phyloP scores from a whole-genome alignment of 306 rosid species.

The Trifolium subterraneum region DNA sequence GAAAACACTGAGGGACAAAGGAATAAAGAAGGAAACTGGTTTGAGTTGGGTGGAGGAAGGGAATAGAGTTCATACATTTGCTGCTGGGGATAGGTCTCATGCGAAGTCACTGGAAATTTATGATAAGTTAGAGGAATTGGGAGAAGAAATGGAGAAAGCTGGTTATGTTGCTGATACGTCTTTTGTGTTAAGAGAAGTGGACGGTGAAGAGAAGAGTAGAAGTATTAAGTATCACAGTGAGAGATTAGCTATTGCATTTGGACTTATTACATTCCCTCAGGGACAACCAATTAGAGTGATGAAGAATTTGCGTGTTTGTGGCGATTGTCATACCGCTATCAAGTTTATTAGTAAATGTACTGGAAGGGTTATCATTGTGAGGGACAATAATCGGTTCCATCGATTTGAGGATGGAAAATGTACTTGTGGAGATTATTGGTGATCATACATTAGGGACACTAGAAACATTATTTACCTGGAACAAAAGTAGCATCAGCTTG shows the following conservation, averaged over 20 bases:
- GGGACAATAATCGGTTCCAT: conserved; percentile 87
- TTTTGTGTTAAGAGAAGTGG: conserved; percentile 74
- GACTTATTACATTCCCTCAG: conserved; percentile 65
- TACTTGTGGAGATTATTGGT: conserved; percentile 90
- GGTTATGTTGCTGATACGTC: conserved; percentile 93
- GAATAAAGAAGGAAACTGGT: conserved; percentile 83
- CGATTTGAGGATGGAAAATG: conserved; percentile 88
- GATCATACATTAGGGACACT: conserved; percentile 24
- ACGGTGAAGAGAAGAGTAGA: conserved; percentile 69
- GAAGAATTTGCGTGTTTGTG: conserved; percentile 94
- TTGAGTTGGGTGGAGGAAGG: conserved; percentile 95
- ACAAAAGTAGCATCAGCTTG: conserved; percentile 16
- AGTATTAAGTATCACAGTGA: conserved; percentile 83
- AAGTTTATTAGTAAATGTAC: conserved; percentile 85
- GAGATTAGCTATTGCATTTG: conserved; percentile 86
- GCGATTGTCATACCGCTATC: conserved; percentile 87
- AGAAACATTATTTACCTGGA: not conserved
- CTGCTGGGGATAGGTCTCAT: conserved; percentile 73
- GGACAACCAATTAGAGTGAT: conserved; percentile 82
- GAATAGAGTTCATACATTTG: conserved; percentile 76
- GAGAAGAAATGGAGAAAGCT: conserved; percentile 73
- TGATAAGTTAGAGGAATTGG: conserved; percentile 76
- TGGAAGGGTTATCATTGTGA: conserved; percentile 70
- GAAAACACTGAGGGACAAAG: conserved; percentile 70
- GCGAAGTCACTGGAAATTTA: conserved; percentile 65